A percentile compares a stretch with the other conserved stretches of the same genome.
Conservation (phyloP, 1,284 basidiomycete species). For the Cronartium quercuum region DNA sequence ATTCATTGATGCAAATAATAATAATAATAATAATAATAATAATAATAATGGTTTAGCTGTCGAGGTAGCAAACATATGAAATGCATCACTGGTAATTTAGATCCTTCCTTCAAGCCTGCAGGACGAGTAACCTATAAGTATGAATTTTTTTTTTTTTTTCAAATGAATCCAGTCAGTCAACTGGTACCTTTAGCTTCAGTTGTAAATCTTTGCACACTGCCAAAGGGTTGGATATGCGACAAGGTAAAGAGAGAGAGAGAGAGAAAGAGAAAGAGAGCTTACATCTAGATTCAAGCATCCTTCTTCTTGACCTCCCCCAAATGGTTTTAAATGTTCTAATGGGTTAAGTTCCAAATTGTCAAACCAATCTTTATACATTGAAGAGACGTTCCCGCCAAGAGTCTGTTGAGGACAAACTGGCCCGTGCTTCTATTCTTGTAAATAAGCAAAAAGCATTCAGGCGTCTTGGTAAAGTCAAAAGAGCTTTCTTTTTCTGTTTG, state of each 20-base stretch:
- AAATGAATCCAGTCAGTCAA: too few species aligned
- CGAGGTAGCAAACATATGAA: slow-evolving; percentile 16
- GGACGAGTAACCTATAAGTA: slow-evolving; percentile 16
- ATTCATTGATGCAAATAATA: not conserved
- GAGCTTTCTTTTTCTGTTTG: not conserved
- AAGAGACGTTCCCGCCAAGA: slow-evolving; percentile 15
- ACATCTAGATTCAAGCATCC: slow-evolving; percentile 24
- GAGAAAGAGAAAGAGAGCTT: not conserved
- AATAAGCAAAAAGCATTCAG: not conserved
- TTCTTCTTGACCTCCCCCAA: slow-evolving; percentile 29
- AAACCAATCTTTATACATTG: slow-evolving; percentile 17
- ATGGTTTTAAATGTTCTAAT: slow-evolving; percentile 13
- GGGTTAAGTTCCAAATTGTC: slow-evolving; percentile 17
- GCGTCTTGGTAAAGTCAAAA: not conserved
- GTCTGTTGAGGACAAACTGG: slow-evolving; percentile 30
- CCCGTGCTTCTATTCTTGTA: not conserved
- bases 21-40: not conserved
- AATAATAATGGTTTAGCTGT: not conserved
- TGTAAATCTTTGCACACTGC: not conserved
- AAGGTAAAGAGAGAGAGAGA: not conserved
- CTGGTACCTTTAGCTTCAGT: not conserved
- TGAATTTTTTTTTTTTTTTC: too few species aligned
- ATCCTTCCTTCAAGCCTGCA: not conserved
- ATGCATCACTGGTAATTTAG: slow-evolving; percentile 13
- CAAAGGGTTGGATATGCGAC: not conserved